Evolutionary conservation across 2,329 filamentous ascomycete genomes (phyloP), one percentile per base, ranked within the genome.

Genomic region (Verticillium zaregamsianum): DNA sequence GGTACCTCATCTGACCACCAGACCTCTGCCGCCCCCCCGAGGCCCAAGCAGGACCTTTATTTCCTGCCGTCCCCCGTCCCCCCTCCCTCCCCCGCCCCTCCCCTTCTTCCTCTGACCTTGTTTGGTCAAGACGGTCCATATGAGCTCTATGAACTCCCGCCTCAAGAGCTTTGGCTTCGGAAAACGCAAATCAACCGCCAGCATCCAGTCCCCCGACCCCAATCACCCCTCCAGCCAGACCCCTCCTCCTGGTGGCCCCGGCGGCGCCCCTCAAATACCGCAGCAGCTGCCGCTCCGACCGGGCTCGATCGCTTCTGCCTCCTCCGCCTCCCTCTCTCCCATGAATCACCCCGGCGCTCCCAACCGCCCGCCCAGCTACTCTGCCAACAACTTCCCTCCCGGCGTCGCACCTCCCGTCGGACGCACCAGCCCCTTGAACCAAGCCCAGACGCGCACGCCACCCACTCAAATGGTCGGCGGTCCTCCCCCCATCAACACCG

Each of bases 121-220:
- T n/a, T 49, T 49, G 45, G 45, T 49, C 45, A 49, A 49, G 45
- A 49, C 68, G 57, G 67, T 73, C 78, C 80, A 78, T 82, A 90
- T 91, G 88, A 90, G 86, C 84, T 91, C 87, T 83, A 85, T 90
- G 86, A 91, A 91, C 82, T 86, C 86, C 76, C 87, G 89, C 79
- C 86, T 92, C 77, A 90, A 91, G 83, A 85, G 86, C 83, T 84
- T 92, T 80, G 89, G 90, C 79, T 90, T 91, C 82, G 89, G 89
- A 80, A 91, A 90, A 85, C 88, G 90, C 78, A 90, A 88, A 82
- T 89, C 88, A 72, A 82, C 82, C 71, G 82, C 83, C 74, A 86
- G 82, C 76, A 84, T 85, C 71, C 81, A 83, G 68, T 78, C 76
- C 72, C 73, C 77, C 73, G 78, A 82, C 55, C 64, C 62, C 61